Base-by-base conservation (phyloP, 768 basidiomycete species). In the Mycena polygramma region DNA sequence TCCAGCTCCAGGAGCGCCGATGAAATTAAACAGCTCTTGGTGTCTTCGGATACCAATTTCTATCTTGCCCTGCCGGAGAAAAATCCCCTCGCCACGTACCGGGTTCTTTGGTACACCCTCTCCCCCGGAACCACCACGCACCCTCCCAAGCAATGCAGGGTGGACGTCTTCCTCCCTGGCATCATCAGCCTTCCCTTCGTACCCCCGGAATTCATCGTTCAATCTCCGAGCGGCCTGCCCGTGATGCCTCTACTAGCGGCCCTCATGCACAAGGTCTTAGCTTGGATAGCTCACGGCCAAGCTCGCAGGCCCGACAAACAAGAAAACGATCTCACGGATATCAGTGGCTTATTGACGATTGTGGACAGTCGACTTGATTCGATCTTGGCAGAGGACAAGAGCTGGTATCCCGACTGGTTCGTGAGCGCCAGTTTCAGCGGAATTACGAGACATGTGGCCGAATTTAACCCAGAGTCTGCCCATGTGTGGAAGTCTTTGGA, bases 231-330 rank as follows among this genome's bases (percentile, higher is more conserved):
- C 51, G 57, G 36, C 20, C 55, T 72, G 6, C 74, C 74, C 14
- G 46, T 68, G 24, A 66, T 74, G 61, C 77, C 65, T 1, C 72
- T 70, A 36, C 80, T 85, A 71, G 81, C 86, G n/a, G 74, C 78
- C 26, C 78, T 87, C 36, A 68, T 75, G 61, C 71, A 73, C 41
- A 73, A 86, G 10, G 60, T 83, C 19, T 71, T 86, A 15, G 74
- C 73, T 11, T 70, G 74, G 70, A 64, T 55, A 36, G 67, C 70
- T 13, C 73, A 72, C 63, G 51, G 57, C 20, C 35, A 61, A 19
- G 67, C 68, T 4, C 11, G 30, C 26, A 46, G 59, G 46, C 15
- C 19, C 8, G 55, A 66, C 59, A 49, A 61, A 45, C 36, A 58
- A 20, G 17, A 15, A 20, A 46, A 46, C 45, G 41, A 41, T 41